These are phyloP conservation scores for Lentinula aciculospora DNA, from an alignment of 768 basidiomycete genomes.

Conservation along the genomic window DNA sequence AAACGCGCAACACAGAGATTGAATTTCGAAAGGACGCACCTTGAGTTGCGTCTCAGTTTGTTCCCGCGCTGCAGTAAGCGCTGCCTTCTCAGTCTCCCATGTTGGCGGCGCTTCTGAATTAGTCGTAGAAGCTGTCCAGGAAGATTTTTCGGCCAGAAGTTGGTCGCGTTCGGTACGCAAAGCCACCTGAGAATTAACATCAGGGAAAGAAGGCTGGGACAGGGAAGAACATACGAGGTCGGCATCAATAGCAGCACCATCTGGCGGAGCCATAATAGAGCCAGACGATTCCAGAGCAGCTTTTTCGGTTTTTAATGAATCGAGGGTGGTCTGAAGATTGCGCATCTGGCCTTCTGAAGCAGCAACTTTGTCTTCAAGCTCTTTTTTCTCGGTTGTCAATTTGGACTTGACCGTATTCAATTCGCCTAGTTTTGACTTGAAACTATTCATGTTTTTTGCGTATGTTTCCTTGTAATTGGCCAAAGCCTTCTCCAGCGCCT, in stretches of 20 bases:
- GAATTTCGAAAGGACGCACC: slow-evolving; percentile 26
- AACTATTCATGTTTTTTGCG: slow-evolving; percentile 18
- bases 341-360: slow-evolving; percentile 30
- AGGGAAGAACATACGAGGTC: slow-evolving; percentile 26
- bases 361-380: slow-evolving; percentile 31
- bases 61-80: slow-evolving; percentile 51
- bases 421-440: slow-evolving; percentile 23
- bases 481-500: slow-evolving; percentile 36
- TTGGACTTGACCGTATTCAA: slow-evolving; percentile 30
- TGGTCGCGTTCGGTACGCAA: slow-evolving; percentile 57
- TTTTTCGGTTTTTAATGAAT: slow-evolving; percentile 16
- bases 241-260: slow-evolving; percentile 9
- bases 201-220: background rate
- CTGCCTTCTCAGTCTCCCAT: slow-evolving; percentile 59
- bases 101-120: slow-evolving; percentile 26
- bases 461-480: slow-evolving; percentile 24
- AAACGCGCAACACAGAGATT: background rate
- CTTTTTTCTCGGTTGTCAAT: slow-evolving; percentile 30
- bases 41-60: slow-evolving; percentile 56
- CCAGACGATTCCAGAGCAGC: slow-evolving; percentile 18
- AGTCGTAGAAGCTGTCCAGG: slow-evolving; percentile 25
- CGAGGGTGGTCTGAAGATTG: slow-evolving; percentile 21
- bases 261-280: slow-evolving; percentile 8
- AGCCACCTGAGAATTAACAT: slow-evolving; percentile 32
- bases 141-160: slow-evolving; percentile 55